Evolutionary conservation across 148 eudicot species (phyloP), one percentile per base, ranked within the genome.

Genomic region (Chenopodium berlandieri): DNA sequence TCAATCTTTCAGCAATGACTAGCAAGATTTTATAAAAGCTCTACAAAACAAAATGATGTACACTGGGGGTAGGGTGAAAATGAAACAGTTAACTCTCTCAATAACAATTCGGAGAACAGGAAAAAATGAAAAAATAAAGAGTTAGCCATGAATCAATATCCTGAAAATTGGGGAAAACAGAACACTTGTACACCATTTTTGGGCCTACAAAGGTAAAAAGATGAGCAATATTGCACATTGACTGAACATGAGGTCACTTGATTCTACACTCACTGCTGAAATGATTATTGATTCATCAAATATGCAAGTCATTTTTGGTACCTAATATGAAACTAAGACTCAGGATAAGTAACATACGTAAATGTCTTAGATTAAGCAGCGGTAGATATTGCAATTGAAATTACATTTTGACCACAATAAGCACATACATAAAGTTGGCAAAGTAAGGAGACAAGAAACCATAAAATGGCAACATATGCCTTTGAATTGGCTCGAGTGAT

Each of bases 401-500:
- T 37, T 37, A 37, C 40, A 37, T 37, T 37, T 4, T 37, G 40
- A 37, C 40, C 40, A 37, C 40, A 37, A 37, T 37, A 37, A 23
- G 34, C 6, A 23, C 23, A 23, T 23, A 62, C 56, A 71, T 12
- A 37, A 37, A 23, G 23, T 3, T 20, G 50, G 31, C 73, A 50
- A 46, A 52, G 34, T 27, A 56, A 12, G 40, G 40, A 75, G 3
- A 70, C 40, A 5, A 37, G 40, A 5, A 37, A 37, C 40, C 40
- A 82, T 30, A 78, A 69, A 71, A 71, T 8, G 32, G 93, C 92
- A 78, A 89, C 88, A 91, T 94, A 97, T 48, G 98, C 95, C 83
- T 92, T 94, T 94, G 99, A 69, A 90, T 88, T 0, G 98, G 88
- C 86, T 90, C 97, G 46, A 97, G 91, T 12, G 98, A 77, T 56